Base-by-base conservation (phyloP, 441 rosid species). In the Eutrema salsugineum region DNA sequence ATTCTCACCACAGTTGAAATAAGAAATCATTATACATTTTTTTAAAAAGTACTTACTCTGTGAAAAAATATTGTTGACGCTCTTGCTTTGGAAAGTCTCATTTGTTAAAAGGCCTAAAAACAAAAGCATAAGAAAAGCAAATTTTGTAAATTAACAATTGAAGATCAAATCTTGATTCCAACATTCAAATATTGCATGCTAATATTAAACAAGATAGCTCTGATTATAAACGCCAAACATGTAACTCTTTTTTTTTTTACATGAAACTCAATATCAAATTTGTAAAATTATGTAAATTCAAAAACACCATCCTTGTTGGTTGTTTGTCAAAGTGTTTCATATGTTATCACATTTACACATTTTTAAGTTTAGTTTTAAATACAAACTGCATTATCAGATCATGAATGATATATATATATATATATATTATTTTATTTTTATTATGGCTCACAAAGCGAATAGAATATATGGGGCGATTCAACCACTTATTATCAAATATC, bases 31-130 rank as follows among this genome's bases (percentile, higher is more conserved):
- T 36, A n/a, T n/a, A n/a, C n/a, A n/a, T n/a, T n/a, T n/a, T n/a
- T n/a, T n/a, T n/a, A n/a, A n/a, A n/a, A n/a, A n/a, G n/a, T n/a
- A 55, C 89, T 82, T 71, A 91, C 97, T 66, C 76, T 78, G 54
- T 77, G 80, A 68, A 77, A 63, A 68, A 57, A 68, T 58, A 73
- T 53, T 11, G 55, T n/a, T 11, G 81, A 66, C 20, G 77, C 42
- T 43, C 81, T 86, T 76, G 83, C 87, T 76, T 78, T 75, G 30
- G 73, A 70, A 57, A 70, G 75, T 82, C 76, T 80, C 86, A 80
- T 84, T 49, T 22, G 2, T 17, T 72, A 10, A 49, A 72, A 24
- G 61, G 43, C 68, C 88, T 80, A 58, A 5, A 47, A 62, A 73
- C 65, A 50, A 71, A 43, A 44, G 6, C 54, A 22, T 6, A n/a